Percentiles rank a stretch among this genome's conserved stretches.
phyloP scores from a whole-genome alignment of 768 basidiomycete genomes.

The Leucocoprinus birnbaumii region DNA sequence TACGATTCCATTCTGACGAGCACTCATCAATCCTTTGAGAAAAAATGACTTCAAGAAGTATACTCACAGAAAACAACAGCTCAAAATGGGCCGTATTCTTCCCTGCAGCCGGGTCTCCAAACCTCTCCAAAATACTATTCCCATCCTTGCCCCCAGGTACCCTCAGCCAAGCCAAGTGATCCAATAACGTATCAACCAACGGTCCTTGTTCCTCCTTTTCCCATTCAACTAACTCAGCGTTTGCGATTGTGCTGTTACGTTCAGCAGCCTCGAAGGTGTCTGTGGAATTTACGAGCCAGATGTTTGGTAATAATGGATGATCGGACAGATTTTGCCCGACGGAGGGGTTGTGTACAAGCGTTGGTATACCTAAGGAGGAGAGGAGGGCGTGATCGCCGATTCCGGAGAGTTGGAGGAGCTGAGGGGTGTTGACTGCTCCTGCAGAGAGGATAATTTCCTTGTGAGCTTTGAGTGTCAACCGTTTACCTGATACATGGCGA shows the following conservation, averaged over 20 bases:
- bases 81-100: conserved; percentile 27
- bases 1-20: conserved; percentile 2
- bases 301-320: conserved; percentile 10
- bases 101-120: conserved; percentile 27
- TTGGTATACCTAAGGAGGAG: conserved; percentile 12
- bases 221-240: conserved; percentile 11
- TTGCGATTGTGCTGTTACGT: neutral
- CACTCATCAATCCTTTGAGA: neutral
- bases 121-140: conserved; percentile 6
- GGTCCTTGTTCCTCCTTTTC: conserved; percentile 15
- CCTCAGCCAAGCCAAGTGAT: conserved; percentile 25
- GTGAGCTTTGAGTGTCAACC: conserved; percentile 6
- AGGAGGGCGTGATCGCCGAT: conserved; percentile 17
- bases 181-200: conserved; percentile 18
- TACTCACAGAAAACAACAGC: conserved; percentile 22
- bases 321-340: conserved; percentile 21
- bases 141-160: conserved; percentile 22
- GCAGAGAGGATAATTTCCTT: conserved; percentile 16
- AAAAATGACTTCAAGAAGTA: conserved; percentile 3
- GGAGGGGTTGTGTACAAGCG: conserved; percentile 15
- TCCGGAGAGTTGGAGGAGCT: conserved; percentile 21
- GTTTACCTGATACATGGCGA: conserved; percentile 11
- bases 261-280: neutral
- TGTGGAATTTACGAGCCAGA: conserved; percentile 4
- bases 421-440: conserved; percentile 19